Percentiles rank a stretch among this genome's conserved stretches.
Conservation (phyloP, 208 protist genomes). For the Borovskyia barvae region DNA sequence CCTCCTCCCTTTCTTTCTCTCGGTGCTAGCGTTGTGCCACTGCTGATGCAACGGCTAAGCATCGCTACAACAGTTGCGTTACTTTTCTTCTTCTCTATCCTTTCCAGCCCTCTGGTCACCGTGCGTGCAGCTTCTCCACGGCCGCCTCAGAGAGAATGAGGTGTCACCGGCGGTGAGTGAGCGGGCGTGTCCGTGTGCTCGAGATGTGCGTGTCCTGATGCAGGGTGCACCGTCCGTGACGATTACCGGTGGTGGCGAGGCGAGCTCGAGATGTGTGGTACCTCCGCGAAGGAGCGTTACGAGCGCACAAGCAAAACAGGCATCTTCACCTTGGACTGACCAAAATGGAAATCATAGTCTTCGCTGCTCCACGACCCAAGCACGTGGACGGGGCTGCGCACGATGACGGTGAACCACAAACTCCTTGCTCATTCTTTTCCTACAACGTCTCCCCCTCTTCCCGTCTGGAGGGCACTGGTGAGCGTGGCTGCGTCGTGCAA, state of each 20-base stretch:
- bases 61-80: no score
- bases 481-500: slow-evolving; percentile 44
- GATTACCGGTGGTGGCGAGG: no score
- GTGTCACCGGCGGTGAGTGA: no score
- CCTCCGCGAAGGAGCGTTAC: slow-evolving; percentile 22
- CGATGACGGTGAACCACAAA: slow-evolving; percentile 30
- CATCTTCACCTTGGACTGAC: slow-evolving; percentile 24
- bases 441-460: slow-evolving; percentile 9
- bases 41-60: no score
- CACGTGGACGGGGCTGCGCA: slow-evolving; percentile 11
- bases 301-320: slow-evolving; percentile 31
- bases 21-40: no score
- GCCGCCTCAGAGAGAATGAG: no score
- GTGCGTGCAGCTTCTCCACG: no score
- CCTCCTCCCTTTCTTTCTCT: slow-evolving; percentile 6
- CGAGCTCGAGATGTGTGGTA: slow-evolving; percentile 33
- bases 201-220: no score
- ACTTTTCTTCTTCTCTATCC: no score
- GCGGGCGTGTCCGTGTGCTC: no score
- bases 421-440: slow-evolving; percentile 24
- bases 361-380: slow-evolving; percentile 11
- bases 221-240: no score
- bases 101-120: no score
- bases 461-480: slow-evolving; percentile 26
- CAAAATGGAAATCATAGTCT: slow-evolving; percentile 22